Evolutionary conservation across 805 yeast species (phyloP).

Genomic region (Candida awuae): DNA sequence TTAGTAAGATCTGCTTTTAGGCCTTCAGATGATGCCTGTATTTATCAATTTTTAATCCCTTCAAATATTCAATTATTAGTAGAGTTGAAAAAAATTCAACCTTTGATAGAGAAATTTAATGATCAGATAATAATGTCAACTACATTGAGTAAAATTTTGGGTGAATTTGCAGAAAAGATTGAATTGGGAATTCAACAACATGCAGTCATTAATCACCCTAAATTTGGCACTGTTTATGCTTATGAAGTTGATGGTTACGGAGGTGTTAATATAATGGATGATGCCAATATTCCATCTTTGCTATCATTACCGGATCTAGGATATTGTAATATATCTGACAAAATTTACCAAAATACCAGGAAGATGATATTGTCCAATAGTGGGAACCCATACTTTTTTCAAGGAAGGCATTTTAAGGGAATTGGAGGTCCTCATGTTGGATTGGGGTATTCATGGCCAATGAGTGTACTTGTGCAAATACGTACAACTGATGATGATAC

Average conservation of each 20-base stretch:
- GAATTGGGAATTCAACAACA: conserved; percentile 48
- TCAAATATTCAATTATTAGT: conserved; percentile 72
- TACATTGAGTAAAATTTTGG: conserved; percentile 24
- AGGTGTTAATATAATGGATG: conserved; percentile 69
- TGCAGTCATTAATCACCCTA: conserved; percentile 62
- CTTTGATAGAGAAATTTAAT: conserved; percentile 18
- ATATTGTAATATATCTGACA: conserved; percentile 41
- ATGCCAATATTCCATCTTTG: conserved; percentile 81
- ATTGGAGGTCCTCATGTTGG: conserved; percentile 93
- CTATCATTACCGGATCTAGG: conserved; percentile 78
- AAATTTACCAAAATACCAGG: conserved; percentile 69
- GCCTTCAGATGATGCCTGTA: conserved; percentile 83
- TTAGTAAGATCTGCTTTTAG: conserved; percentile 76
- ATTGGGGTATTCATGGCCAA: conserved; percentile 78
- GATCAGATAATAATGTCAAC: conserved; percentile 7
- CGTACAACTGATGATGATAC: conserved; percentile 66
- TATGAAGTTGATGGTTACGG: conserved; percentile 89
- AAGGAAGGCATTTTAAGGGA: conserved; percentile 60
- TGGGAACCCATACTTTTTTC: conserved; percentile 73
- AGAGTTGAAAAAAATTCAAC: conserved; percentile 40
- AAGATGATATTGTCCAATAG: conserved; percentile 57
- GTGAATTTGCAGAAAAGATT: conserved; percentile 35
- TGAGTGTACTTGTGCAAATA: conserved; percentile 69
- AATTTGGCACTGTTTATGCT: conserved; percentile 72
- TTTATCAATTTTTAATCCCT: conserved; percentile 74